Evolutionary conservation across 129 eudicot genomes (phyloP), one percentile per base, ranked within the genome.

Genomic region (Calendula officinalis): DNA sequence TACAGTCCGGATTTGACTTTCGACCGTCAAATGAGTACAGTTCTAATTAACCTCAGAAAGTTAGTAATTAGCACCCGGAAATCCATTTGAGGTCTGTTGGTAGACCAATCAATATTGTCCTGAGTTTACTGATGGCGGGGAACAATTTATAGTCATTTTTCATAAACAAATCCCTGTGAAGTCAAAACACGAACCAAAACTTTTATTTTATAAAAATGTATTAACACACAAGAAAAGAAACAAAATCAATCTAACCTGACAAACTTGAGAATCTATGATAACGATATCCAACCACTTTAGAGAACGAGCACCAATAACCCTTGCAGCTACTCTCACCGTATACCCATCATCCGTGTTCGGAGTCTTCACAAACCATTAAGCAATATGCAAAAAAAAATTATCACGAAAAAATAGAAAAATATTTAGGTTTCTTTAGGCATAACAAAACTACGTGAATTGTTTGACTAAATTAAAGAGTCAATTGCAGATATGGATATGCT

Each of bases 241-340:
- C n/a, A n/a, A 22, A 68, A 62, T 56, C 40, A 72, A 6, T 44
- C 77, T 53, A 60, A 92, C 98, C 98, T 92, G 96, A 81, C 96
- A 92, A 64, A 81, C 95, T 65, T 88, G 83, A 14, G 85, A 86
- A 74, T 88, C 81, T 62, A 92, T 84, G 79, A 83, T 88, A 68
- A 92, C 81, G 62, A 81, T 85, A 68, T 88, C 96, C 16, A 92
- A 78, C 99, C 99, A 92, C 77, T 92, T 92, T 41, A 92, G 95
- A 60, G 99, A 92, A 72, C 98, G 98, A 51, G 98, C 98, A 71
- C 98, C 98, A 41, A 92, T 92, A 64, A 92, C 89, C 68, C 98
- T 96, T 32, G 98, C 98, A 57, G 88, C 78, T 52, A 92, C 92
- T n/a, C 99, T 82, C 62, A 92, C 64, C 59, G 99, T 96, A 76